Conservation (phyloP, 2,329 filamentous ascomycete genomes). For the Pseudogymnoascus sp. region DNA sequence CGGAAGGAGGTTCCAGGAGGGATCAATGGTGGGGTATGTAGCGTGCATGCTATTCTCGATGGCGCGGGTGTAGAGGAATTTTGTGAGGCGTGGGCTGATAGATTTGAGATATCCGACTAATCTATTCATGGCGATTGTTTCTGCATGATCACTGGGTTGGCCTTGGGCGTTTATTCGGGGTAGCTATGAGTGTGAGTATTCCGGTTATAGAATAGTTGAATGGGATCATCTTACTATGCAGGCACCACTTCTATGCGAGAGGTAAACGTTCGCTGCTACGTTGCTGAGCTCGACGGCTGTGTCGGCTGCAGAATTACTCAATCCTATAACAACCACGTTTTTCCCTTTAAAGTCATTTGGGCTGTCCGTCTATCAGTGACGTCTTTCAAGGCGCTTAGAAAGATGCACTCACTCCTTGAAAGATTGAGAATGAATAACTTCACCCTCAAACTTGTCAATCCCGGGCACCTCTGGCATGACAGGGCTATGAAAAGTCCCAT, state of each 20-base stretch:
- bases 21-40: constrained; percentile 25
- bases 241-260: constrained; percentile 34
- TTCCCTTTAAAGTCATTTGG: constrained; percentile 33
- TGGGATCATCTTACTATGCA: constrained; percentile 26
- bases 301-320: constrained; percentile 34
- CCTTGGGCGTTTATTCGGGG: constrained; percentile 21
- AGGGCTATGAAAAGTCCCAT: constrained; percentile 30
- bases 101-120: neutral
- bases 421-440: constrained; percentile 32
- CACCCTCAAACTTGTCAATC: constrained; percentile 31
- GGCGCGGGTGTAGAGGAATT: constrained; percentile 15
- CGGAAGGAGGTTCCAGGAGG: constrained; percentile 27
- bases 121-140: neutral
- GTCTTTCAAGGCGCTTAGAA: neutral
- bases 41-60: constrained; percentile 29
- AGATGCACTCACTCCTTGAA: constrained; percentile 1
- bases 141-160: neutral
- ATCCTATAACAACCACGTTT: constrained; percentile 37
- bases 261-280: constrained; percentile 32
- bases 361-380: constrained; percentile 16
- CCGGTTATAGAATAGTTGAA: neutral
- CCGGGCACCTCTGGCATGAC: constrained; percentile 31
- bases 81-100: neutral
- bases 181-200: constrained; percentile 7
- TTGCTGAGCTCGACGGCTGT: constrained; percentile 30